phyloP scores from a whole-genome alignment of 495 filamentous ascomycete species.

The Peziza echinospora region DNA sequence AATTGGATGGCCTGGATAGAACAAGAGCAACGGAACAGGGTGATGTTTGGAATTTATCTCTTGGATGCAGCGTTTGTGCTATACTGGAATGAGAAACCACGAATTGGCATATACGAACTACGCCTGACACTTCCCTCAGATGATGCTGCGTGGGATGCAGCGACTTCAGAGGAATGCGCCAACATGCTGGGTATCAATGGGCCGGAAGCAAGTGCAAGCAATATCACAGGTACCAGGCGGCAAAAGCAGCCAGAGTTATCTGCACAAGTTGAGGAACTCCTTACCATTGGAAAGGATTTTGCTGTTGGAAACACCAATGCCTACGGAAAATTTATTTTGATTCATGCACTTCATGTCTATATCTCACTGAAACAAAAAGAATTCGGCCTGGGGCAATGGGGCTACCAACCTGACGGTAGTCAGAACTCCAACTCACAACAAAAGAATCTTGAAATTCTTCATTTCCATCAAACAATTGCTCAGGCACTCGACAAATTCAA shows the following conservation, averaged over 20 bases:
- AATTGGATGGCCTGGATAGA: slow-evolving; percentile 42
- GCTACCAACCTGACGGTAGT: slow-evolving; percentile 1
- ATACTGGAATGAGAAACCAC: slow-evolving; percentile 38
- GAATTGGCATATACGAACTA: slow-evolving; percentile 35
- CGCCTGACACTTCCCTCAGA: slow-evolving; percentile 40
- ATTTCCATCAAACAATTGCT: background rate
- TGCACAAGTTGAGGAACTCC: slow-evolving; percentile 30
- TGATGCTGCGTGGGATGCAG: slow-evolving; percentile 45
- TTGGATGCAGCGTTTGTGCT: slow-evolving; percentile 36
- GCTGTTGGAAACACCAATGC: slow-evolving; percentile 37
- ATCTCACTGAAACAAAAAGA: slow-evolving; percentile 24
- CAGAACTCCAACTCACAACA: slow-evolving; percentile 8
- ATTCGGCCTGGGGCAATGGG: slow-evolving; percentile 1
- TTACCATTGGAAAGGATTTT: slow-evolving; percentile 30
- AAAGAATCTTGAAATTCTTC: background rate
- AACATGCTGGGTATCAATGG: slow-evolving; percentile 36
- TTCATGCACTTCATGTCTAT: slow-evolving; percentile 38
- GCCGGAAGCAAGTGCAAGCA: slow-evolving; percentile 19
- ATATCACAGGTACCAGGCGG: slow-evolving; percentile 35
- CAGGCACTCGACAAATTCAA: slow-evolving; percentile 43
- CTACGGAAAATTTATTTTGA: slow-evolving; percentile 46
- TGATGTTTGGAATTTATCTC: slow-evolving; percentile 39
- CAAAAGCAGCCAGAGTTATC: slow-evolving; percentile 36
- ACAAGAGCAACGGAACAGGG: slow-evolving; percentile 41
- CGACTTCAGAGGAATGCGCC: slow-evolving; percentile 32